Percentiles rank a stretch among this genome's conserved stretches.
Conservation (phyloP, 495 filamentous ascomycete species). For the Tuber brumale region DNA sequence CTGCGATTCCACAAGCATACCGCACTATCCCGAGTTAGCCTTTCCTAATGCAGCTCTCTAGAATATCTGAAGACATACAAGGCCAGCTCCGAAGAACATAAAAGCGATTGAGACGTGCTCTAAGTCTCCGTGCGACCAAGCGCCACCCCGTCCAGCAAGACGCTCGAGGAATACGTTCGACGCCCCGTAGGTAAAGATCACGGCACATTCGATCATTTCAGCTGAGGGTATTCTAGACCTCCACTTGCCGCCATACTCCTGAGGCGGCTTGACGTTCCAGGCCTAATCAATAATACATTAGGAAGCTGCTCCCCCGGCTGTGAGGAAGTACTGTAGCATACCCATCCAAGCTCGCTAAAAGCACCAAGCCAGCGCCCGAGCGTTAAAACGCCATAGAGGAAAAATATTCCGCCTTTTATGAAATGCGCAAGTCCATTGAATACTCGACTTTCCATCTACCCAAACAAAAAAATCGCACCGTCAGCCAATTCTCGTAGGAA, state of each 20-base stretch:
- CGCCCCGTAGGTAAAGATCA: constrained; percentile 82
- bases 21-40: constrained; percentile 51
- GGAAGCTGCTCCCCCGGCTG: constrained; percentile 5
- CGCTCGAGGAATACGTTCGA: constrained; percentile 94
- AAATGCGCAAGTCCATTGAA: constrained; percentile 90
- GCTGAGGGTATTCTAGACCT: constrained; percentile 65
- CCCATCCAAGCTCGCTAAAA: constrained; percentile 88
- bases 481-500: constrained; percentile 14
- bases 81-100: constrained; percentile 90
- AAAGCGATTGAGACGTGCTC: constrained; percentile 91
- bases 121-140: constrained; percentile 71
- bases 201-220: constrained; percentile 79
- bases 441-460: constrained; percentile 53
- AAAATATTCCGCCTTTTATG: constrained; percentile 96
- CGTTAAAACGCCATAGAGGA: constrained; percentile 85
- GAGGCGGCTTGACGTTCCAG: constrained; percentile 78
- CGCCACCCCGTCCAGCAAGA: constrained; percentile 60
- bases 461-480: constrained; percentile 12
- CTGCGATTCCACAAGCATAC: constrained; percentile 87
- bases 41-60: background rate
- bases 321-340: constrained; percentile 26
- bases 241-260: constrained; percentile 52
- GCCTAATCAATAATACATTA: constrained; percentile 47
- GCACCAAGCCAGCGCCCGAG: constrained; percentile 85
- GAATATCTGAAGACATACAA: constrained; percentile 52